A percentile compares a stretch with the other conserved stretches of the same genome.
Evolutionary conservation across 257 asterid species (phyloP).

Genomic region (Paraleonurus japonicus): DNA sequence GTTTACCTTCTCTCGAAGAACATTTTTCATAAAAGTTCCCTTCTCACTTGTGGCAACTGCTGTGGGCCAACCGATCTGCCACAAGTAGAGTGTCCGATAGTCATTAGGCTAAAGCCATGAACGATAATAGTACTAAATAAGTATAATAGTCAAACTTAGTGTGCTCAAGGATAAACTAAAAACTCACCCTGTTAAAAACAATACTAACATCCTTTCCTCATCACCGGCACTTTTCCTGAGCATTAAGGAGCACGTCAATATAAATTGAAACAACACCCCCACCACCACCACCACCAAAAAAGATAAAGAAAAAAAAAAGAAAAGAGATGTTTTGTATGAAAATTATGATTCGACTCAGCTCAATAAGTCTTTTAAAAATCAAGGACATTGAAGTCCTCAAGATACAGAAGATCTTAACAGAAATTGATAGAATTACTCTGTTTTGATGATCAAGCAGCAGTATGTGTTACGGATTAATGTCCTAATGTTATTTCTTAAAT

Average conservation of each 20-base stretch:
- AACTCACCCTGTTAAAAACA: conserved; percentile 81
- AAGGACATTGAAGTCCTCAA: not conserved
- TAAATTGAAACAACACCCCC: not conserved
- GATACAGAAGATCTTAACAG: not conserved
- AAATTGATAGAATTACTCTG: not conserved
- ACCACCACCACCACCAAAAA: too few relatives aligned
- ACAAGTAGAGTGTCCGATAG: not conserved
- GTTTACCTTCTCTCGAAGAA: conserved; percentile 79
- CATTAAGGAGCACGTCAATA: conserved; percentile 22
- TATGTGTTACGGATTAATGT: not conserved
- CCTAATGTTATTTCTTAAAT: not conserved
- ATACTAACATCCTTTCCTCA: conserved; percentile 84
- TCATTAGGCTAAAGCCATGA: conserved; percentile 15
- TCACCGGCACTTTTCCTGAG: conserved; percentile 85
- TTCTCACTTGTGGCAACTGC: conserved; percentile 89
- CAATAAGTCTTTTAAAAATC: not conserved
- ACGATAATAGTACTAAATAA: not conserved
- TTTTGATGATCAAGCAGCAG: not conserved
- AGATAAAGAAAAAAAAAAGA: too few relatives aligned
- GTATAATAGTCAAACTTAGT: not conserved
- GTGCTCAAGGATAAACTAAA: conserved; percentile 4
- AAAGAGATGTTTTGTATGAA: not conserved
- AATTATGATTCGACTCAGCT: not conserved
- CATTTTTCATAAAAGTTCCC: conserved; percentile 63
- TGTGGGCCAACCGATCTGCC: conserved; percentile 99